phyloP scores from a whole-genome alignment of 108 stramenopile genomes.

The Cyclotella kingstonii region DNA sequence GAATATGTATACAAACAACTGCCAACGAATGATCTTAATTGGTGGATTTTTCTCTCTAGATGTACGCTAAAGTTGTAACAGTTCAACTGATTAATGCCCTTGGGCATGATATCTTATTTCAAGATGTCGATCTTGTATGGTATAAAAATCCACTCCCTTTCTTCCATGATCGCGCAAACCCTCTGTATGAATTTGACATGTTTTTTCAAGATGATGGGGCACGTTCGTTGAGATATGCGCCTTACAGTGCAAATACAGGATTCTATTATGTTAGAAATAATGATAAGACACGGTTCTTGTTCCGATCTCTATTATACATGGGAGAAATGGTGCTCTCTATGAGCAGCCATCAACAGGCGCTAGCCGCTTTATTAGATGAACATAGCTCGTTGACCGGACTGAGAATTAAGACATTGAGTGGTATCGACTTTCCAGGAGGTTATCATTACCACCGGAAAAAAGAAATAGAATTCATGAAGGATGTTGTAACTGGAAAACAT shows the following conservation, averaged over 20 bases:
- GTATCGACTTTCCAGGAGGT: conserved; percentile 43
- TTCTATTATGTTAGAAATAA: conserved; percentile 89
- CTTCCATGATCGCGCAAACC: conserved; percentile 49
- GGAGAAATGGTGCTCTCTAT: conserved; percentile 68
- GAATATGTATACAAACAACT: too few relatives aligned
- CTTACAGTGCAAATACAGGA: conserved; percentile 71
- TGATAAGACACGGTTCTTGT: conserved; percentile 67
- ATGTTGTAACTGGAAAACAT: conserved; percentile 40
- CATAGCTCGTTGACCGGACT: conserved; percentile 70
- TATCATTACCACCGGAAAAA: conserved; percentile 52
- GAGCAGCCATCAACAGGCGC: conserved; percentile 74
- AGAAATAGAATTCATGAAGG: conserved; percentile 46
- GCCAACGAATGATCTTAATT: neutral
- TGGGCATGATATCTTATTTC: conserved; percentile 62
- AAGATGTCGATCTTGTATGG: conserved; percentile 64
- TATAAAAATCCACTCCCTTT: conserved; percentile 44
- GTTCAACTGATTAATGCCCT: conserved; percentile 51
- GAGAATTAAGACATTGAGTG: conserved; percentile 60
- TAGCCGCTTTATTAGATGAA: conserved; percentile 69
- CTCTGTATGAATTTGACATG: conserved; percentile 62
- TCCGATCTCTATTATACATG: conserved; percentile 51
- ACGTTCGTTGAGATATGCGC: conserved; percentile 60
- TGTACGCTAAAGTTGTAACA: conserved; percentile 63
- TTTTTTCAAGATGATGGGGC: conserved; percentile 92
- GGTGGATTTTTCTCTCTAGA: conserved; percentile 6